Base-by-base conservation (phyloP, 2,329 filamentous ascomycete species). In the Huntiella omanensis region DNA sequence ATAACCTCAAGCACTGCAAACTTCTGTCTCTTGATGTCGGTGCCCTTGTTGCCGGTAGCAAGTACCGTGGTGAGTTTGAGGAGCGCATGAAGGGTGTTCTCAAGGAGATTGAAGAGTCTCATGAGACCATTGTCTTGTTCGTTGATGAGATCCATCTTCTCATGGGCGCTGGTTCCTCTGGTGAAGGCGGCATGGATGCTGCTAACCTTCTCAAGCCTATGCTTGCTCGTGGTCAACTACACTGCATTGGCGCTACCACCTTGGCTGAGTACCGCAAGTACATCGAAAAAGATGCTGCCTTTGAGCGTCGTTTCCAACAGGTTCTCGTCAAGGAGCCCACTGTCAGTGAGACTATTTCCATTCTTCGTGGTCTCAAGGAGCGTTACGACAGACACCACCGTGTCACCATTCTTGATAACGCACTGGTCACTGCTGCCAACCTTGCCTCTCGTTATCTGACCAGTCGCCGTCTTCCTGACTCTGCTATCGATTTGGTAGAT, bases 1-100 rank as follows among this genome's bases (percentile, higher is more conserved):
- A 93, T 59, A 95, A 95, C 56, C 70, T 98, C 46, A 86, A 91
- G 45, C 80, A 84, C 50, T 98, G 91, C 73, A 91, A 83, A 61
- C 71, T 98, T 50, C 77, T 98, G 48, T 95, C 91, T 3, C 77
- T 98, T 40, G 91, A 98, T 57, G 88, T 98, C 41, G 91, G 91
- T 55, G 83, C 88, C 17, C 70, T 98, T 48, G 88, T 98, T 52
- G 91, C 91, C 49, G 91, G 91, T 54, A 95, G 86, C 74, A 98
- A 98, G 66, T 98, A 92, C 67, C 80, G 91, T 43, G 91, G 91
- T 66, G 91, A 98, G 62, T 98, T 98, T 50, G 91, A 98, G 62
- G 91, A 98, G 69, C 77, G 91, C 55, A 96, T 98, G 87, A 98
- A 98, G 73, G 87, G 88, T 47, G 91, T 98, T 4, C 64, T 98